These are phyloP conservation scores for Hyaloscypha bicolor DNA, from an alignment of 495 filamentous ascomycete species.

Conservation along the genomic window DNA sequence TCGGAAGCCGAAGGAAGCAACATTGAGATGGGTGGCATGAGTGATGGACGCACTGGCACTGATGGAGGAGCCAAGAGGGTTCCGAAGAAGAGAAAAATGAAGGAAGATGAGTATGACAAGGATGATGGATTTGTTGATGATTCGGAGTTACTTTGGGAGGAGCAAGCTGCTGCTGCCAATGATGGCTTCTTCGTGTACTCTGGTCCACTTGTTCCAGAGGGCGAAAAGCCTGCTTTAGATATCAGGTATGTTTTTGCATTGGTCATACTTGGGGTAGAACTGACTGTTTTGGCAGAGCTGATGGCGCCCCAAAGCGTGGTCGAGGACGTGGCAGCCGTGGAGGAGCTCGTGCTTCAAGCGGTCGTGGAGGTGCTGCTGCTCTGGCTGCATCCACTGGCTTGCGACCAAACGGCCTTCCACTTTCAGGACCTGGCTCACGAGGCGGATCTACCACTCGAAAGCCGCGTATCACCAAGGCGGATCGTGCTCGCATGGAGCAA, in stretches of 20 bases:
- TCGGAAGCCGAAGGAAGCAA: slow-evolving; percentile 73
- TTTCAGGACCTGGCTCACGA: slow-evolving; percentile 68
- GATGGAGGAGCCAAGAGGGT: slow-evolving; percentile 64
- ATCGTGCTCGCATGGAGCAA: slow-evolving; percentile 61
- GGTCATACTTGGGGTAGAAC: slow-evolving; percentile 19
- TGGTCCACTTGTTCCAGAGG: slow-evolving; percentile 82
- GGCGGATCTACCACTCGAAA: slow-evolving; percentile 79
- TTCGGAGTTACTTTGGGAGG: slow-evolving; percentile 93
- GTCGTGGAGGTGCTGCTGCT: slow-evolving; percentile 40
- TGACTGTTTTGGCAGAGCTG: slow-evolving; percentile 56
- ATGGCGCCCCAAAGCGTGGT: slow-evolving; percentile 76
- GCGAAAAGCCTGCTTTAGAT: slow-evolving; percentile 83
- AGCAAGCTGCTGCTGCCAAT: slow-evolving; percentile 88
- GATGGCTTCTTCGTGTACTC: slow-evolving; percentile 92
- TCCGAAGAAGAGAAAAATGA: slow-evolving; percentile 75
- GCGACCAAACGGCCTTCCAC: slow-evolving; percentile 38
- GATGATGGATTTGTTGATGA: slow-evolving; percentile 98
- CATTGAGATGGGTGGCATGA: slow-evolving; percentile 66
- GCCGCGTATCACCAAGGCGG: slow-evolving; percentile 78
- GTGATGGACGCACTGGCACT: slow-evolving; percentile 53
- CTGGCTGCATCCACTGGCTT: slow-evolving; percentile 36
- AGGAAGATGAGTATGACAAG: slow-evolving; percentile 94
- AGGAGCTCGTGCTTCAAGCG: slow-evolving; percentile 49
- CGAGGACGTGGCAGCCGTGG: slow-evolving; percentile 59
- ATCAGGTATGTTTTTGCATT: slow-evolving; percentile 33